These are phyloP conservation scores for Pseudocercospora vitis DNA, from an alignment of 2,329 filamentous ascomycete species.

Conservation along the genomic window DNA sequence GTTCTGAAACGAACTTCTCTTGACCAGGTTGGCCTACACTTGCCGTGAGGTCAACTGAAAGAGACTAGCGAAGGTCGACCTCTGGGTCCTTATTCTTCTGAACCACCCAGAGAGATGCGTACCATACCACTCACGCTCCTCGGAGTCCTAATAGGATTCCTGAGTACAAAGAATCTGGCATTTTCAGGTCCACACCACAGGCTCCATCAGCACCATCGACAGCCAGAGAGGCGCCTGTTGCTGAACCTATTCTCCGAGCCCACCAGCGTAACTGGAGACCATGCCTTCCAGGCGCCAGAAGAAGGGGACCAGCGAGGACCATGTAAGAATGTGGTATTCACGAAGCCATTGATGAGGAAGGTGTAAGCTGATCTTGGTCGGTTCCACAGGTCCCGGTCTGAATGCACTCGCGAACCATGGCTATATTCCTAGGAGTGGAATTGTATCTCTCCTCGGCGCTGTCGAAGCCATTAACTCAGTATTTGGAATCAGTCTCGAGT, in stretches of 20 bases:
- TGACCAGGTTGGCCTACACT: background rate
- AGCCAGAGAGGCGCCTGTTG: conserved; percentile 13
- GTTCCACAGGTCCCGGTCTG: background rate
- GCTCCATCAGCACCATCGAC: conserved; percentile 8
- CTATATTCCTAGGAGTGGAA: conserved; percentile 22
- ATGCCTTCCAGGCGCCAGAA: conserved; percentile 8
- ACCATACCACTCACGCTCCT: conserved; percentile 6
- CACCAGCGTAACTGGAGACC: conserved; percentile 9
- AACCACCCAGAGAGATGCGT: conserved; percentile 12
- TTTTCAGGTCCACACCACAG: conserved; percentile 8
- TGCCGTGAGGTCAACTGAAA: background rate
- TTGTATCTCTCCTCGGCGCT: conserved; percentile 25
- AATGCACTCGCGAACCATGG: conserved; percentile 27
- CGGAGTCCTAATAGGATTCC: background rate
- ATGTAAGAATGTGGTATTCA: background rate
- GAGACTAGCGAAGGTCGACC: conserved; percentile 16
- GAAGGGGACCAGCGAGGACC: conserved; percentile 12
- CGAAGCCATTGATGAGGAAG: background rate
- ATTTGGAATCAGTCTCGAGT: conserved; percentile 35
- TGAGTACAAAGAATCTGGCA: conserved; percentile 7
- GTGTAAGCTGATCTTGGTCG: background rate
- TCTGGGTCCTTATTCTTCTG: conserved; percentile 16
- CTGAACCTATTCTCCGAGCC: conserved; percentile 10
- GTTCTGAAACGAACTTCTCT: conserved; percentile 1
- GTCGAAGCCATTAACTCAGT: conserved; percentile 25